Evolutionary conservation across 768 basidiomycete genomes (phyloP), one percentile per base, ranked within the genome.

Genomic region (Amanita molliuscula): DNA sequence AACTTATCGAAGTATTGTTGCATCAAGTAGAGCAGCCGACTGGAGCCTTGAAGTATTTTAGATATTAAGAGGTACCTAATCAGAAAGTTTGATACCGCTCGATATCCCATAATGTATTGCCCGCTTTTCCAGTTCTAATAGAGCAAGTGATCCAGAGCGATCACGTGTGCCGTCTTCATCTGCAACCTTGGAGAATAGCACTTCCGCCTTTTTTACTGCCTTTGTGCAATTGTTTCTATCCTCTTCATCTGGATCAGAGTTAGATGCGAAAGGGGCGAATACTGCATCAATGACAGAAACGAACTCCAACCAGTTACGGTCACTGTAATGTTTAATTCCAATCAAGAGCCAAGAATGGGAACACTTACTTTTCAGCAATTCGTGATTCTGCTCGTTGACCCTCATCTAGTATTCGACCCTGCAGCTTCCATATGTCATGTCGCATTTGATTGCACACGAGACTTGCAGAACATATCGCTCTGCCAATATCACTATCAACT

Each of bases 241-340:
- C 7, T 62, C 61, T 35, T 72, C 67, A n/a, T 61, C 60, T 16
- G 63, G 45, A 15, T 50, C 52, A 15, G 58, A 53, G 37, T 54
- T 53, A 38, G 62, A 55, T 0, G 63, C 58, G 35, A 71, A 48
- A 44, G 69, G 62, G 34, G 67, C 62, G 54, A 91, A 82, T 7
- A 81, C 72, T 1, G 78, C 80, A 53, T 91, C 82, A 4, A 91
- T 64, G 18, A 90, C 65, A 5, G 87, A 76, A 37, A 88, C 62
- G 60, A 91, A 89, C 58, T 89, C 88, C 4, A 88, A 70, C 89
- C 90, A 92, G 58, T 91, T 91, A 33, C 87, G 82, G 58, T 91
- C 85, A 33, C 88, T 81, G 38, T 50, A 11, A 48, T 53, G 11
- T 55, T 47, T 47, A 49, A 53, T 40, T 25, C 23, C 18, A 31